These are phyloP conservation scores for Penicillium glabrum DNA, from an alignment of 2,329 filamentous ascomycete species.

Conservation along the genomic window DNA sequence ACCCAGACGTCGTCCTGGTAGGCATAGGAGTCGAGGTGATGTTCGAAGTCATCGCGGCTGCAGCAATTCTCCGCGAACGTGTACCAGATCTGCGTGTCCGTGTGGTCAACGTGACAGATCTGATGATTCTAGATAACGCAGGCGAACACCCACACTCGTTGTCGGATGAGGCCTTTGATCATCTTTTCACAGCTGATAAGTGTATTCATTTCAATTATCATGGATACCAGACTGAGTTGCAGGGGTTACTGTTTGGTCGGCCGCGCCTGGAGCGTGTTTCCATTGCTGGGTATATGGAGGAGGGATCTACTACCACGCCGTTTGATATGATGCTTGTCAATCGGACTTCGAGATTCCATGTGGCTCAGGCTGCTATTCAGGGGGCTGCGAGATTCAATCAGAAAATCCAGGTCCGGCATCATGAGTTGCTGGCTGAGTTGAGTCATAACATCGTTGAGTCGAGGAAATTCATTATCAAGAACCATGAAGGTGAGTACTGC, in stretches of 20 bases:
- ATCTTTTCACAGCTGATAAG: constrained; percentile 58
- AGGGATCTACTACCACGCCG: constrained; percentile 66
- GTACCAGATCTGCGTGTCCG: constrained; percentile 57
- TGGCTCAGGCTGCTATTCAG: constrained; percentile 56
- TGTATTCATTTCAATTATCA: constrained; percentile 68
- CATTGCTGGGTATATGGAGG: constrained; percentile 63
- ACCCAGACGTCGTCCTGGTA: constrained; percentile 64
- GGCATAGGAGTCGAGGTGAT: constrained; percentile 66
- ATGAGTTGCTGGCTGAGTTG: constrained; percentile 51
- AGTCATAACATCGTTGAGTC: constrained; percentile 51
- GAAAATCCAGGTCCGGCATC: constrained; percentile 46
- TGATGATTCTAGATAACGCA: constrained; percentile 61
- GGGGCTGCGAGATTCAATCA: constrained; percentile 51
- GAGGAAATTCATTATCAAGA: constrained; percentile 52
- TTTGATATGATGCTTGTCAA: constrained; percentile 71
- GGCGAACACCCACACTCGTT: constrained; percentile 61
- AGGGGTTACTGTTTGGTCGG: constrained; percentile 62
- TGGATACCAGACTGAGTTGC: constrained; percentile 61
- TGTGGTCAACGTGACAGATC: constrained; percentile 65
- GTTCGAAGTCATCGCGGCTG: constrained; percentile 64
- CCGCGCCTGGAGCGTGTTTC: constrained; percentile 52
- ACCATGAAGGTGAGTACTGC: constrained; percentile 52
- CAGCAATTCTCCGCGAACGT: constrained; percentile 53
- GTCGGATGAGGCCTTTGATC: constrained; percentile 51
- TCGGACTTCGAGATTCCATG: constrained; percentile 59